Evolutionary conservation across 2,329 filamentous ascomycete genomes (phyloP), one percentile per base, ranked within the genome.

Genomic region (Dothideomycetes sp.): DNA sequence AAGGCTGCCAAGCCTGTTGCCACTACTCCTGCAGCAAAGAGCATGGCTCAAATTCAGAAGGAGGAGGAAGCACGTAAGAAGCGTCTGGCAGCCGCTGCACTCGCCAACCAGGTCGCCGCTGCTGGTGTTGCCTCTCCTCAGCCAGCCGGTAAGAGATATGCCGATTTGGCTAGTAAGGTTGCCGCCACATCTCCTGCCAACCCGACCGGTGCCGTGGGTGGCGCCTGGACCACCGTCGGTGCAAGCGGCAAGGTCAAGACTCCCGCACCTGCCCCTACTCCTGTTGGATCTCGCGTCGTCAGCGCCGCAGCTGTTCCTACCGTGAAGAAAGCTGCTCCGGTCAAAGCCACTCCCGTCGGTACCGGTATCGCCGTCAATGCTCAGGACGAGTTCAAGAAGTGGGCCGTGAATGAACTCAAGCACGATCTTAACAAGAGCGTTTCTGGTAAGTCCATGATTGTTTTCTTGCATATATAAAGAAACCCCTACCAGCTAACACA

Each of bases 191-290:
- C 67, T 16, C 55, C 62, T 58, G 45, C 51, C 62, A 16, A 49
- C 53, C 31, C 50, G 15, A 48, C 60, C 11, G 53, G 67, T 42
- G 54, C 67, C 16, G 56, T 66, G n/a, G 61, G 69, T 43, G 69
- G 73, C 43, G 86, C 87, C 2, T 98, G 91, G 91, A 89, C 88
- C 9, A 96, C 88, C 1, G 89, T 98, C 28, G 91, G 91, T 33
- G 87, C 89, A 23, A 82, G 88, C 50, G 91, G 91, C 11, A 98
- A 95, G 67, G 76, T 84, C 35, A 96, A 94, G 68, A 67, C 76
- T 19, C 82, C 84, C 5, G 73, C 71, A 3, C 71, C 78, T 11
- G 64, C 71, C 2, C 68, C 71, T 47, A 51, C 64, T 15, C 62
- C 67, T 38, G 58, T 68, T 17, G 56, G 63, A 4, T 64, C 59